phyloP scores from a whole-genome alignment of 257 asterid species.

The Linderniella brevidens region DNA sequence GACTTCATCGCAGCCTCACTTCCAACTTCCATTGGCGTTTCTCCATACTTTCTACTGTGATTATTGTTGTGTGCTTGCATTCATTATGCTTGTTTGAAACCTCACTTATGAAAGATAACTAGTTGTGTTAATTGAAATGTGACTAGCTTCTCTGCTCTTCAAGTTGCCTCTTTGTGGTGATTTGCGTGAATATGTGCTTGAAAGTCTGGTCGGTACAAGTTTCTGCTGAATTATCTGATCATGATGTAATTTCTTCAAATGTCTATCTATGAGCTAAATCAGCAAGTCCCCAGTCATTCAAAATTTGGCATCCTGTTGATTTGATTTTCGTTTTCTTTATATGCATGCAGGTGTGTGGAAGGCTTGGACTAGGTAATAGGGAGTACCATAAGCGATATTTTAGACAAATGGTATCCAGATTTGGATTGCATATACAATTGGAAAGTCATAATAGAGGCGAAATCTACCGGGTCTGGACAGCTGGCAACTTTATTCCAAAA shows the following conservation, averaged over 20 bases:
- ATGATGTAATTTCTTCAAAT: neutral
- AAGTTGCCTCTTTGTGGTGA: no score
- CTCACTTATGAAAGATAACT: no score
- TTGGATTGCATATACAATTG: conserved; percentile 46
- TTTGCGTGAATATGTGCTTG: no score
- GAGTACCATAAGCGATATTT: conserved; percentile 49
- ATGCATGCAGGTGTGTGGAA: conserved; percentile 38
- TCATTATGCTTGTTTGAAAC: neutral
- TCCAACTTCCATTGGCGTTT: no score
- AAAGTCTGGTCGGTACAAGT: no score
- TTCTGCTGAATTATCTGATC: no score
- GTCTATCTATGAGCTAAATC: neutral
- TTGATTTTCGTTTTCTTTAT: neutral
- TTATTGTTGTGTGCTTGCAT: neutral
- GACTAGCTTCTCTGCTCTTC: no score
- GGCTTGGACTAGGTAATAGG: conserved; percentile 68
- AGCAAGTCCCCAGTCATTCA: neutral
- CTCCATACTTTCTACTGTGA: no score
- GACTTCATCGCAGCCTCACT: no score
- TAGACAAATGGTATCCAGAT: conserved; percentile 37
- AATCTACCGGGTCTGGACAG: conserved; percentile 70
- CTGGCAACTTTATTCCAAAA: conserved; percentile 42
- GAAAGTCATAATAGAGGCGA: conserved; percentile 45
- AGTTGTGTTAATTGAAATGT: no score
- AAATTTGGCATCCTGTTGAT: neutral